Evolutionary conservation across 1,284 basidiomycete species (phyloP).

Genomic region (Calocybe gambosa): DNA sequence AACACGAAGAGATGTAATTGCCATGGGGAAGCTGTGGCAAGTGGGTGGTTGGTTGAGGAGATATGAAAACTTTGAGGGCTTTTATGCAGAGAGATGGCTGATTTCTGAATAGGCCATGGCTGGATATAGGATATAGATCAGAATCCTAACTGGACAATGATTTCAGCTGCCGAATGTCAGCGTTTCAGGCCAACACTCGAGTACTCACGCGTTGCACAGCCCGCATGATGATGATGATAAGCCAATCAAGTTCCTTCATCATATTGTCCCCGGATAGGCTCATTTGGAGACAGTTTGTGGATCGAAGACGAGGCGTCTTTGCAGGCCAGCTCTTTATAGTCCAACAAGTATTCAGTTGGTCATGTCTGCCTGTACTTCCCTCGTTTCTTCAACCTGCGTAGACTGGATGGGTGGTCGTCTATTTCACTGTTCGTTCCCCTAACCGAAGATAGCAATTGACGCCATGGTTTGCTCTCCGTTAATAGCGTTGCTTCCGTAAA

Average conservation of each 20-base stretch:
- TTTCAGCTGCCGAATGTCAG: background rate
- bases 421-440: background rate
- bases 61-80: slow-evolving; percentile 5
- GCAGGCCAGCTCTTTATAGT: no score
- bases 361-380: no score
- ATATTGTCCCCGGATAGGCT: background rate
- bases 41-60: slow-evolving; percentile 1
- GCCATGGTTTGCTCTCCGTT: background rate
- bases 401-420: no score
- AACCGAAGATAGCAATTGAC: background rate
- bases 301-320: no score
- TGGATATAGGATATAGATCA: background rate
- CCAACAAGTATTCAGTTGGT: no score
- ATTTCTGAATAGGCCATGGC: background rate
- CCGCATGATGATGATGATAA: background rate
- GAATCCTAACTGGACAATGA: background rate
- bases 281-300: background rate
- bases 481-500: background rate
- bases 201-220: background rate
- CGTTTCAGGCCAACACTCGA: background rate
- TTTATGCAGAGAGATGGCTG: slow-evolving; percentile 9
- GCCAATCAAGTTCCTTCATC: background rate
- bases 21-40: slow-evolving; percentile 9
- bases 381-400: no score
- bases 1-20: slow-evolving; percentile 15